A percentile compares a stretch with the other conserved stretches of the same genome.
Conservation (phyloP, 2,329 filamentous ascomycete genomes). For the Chrysoporthe puriensis region DNA sequence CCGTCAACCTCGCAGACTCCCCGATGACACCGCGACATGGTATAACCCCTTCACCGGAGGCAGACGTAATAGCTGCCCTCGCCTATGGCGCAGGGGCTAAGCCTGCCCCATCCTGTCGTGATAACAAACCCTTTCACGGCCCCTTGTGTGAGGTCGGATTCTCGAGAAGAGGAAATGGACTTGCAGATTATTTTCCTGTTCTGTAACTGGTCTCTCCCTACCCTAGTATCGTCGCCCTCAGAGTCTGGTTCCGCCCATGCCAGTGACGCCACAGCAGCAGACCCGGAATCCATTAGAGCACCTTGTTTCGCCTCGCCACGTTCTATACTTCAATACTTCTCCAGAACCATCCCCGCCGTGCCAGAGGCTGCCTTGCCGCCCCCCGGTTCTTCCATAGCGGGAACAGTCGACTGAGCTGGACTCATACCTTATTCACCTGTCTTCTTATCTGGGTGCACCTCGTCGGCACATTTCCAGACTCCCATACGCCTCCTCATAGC, state of each 20-base stretch:
- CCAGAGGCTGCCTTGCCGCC: not conserved
- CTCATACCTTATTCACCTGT: slow-evolving; percentile 1
- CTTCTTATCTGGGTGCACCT: slow-evolving; percentile 14
- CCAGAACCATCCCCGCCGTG: not conserved
- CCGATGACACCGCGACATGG: not conserved
- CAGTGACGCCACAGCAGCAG: slow-evolving; percentile 13
- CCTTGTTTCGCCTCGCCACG: not conserved
- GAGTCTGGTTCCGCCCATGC: slow-evolving; percentile 6
- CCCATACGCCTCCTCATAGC: not conserved
- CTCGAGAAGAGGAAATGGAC: not conserved
- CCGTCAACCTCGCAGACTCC: not conserved
- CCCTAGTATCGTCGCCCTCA: not conserved
- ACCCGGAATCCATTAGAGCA: not conserved
- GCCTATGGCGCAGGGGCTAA: not conserved
- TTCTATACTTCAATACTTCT: not conserved
- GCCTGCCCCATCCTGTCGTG: not conserved
- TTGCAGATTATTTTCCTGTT: slow-evolving; percentile 5
- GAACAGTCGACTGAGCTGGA: not conserved
- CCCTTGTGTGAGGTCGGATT: not conserved
- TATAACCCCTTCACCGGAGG: not conserved
- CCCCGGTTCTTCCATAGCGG: not conserved
- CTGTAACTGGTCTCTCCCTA: not conserved
- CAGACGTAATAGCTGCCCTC: not conserved
- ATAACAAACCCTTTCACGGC: not conserved
- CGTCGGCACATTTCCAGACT: not conserved